Base-by-base conservation (phyloP, 768 basidiomycete genomes). In the Mrakia blollopis region DNA sequence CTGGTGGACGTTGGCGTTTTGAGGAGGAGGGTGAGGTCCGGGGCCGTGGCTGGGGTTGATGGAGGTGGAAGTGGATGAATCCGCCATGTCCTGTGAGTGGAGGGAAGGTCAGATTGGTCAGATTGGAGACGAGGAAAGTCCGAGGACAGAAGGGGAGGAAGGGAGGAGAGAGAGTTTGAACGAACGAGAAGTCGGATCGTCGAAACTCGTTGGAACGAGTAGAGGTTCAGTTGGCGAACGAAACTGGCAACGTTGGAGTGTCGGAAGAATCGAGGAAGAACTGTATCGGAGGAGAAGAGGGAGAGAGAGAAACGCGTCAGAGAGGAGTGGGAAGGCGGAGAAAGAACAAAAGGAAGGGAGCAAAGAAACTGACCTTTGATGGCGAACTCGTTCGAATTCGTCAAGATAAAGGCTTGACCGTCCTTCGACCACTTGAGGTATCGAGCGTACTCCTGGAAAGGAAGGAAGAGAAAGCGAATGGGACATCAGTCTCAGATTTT, bases 181-280 rank as follows among this genome's bases (percentile, higher is more conserved):
- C 75, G 39, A 28, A 76, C 78, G 50, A 79, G 75, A 16, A 79
- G 75, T 18, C 78, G 72, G 52, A 79, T 79, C 2, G 78, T 76
- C 39, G 70, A 73, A 16, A 79, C 75, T 16, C 78, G 75, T 54
- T 76, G 75, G 65, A 79, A 79, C n/a, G 63, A 65, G 61, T 76
- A 76, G 39, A 79, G 67, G 62, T 79, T 79, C 39, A 79, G 62
- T 57, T 79, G 79, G 2, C 79, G 60, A 14, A 77, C 73, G 71
- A 79, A 79, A 18, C 60, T 65, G 41, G 79, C 76, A 30, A 79
- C 79, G 39, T 79, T 79, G 25, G 68, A 72, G 73, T 79, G 79
- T 4, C 79, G 68, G 76, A 77, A 79, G 76, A 79, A 79, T 25
- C 79, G 73, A 7, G 79, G 79, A 16, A 79, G 79, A n/a, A 78